Evolutionary conservation across 2,329 filamentous ascomycete species (phyloP).

Genomic region (Fusarium sp.): DNA sequence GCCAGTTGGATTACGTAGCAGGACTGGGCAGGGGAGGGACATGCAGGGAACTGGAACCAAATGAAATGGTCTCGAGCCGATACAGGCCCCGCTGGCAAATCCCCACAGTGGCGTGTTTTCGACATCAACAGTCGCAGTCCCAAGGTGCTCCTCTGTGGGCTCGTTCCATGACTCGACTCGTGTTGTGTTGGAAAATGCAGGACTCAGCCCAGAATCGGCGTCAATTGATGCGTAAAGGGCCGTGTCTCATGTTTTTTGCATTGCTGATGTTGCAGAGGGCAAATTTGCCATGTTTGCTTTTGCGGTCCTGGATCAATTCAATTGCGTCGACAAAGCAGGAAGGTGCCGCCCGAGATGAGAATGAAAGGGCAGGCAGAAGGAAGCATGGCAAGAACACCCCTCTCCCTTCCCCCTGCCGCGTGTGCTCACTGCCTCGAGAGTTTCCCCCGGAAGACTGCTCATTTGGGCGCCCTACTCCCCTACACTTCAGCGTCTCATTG

Average conservation of each 20-base stretch:
- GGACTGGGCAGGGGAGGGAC: constrained; percentile 1
- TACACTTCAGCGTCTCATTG: constrained; percentile 17
- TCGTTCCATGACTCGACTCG: constrained; percentile 14
- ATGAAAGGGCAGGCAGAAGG: constrained; percentile 4
- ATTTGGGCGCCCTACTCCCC: constrained; percentile 5
- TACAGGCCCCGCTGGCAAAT: constrained; percentile 21
- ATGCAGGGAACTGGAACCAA: constrained; percentile 21
- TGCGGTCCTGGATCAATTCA: neutral
- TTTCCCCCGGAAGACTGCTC: constrained; percentile 4
- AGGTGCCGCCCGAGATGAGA: constrained; percentile 20
- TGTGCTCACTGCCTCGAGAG: neutral
- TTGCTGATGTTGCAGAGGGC: neutral
- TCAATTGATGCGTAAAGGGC: constrained; percentile 10
- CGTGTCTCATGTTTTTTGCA: constrained; percentile 17
- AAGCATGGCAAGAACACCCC: constrained; percentile 12
- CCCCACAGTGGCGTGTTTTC: constrained; percentile 31
- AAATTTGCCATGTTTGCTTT: neutral
- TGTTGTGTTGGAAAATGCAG: constrained; percentile 25
- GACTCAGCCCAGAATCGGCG: constrained; percentile 28
- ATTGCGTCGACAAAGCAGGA: constrained; percentile 3
- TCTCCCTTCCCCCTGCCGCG: constrained; percentile 1
- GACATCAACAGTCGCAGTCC: constrained; percentile 18
- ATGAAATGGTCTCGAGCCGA: constrained; percentile 6
- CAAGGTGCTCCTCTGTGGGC: neutral
- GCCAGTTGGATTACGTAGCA: constrained; percentile 1